Conservation (phyloP, 2,329 filamentous ascomycete species). For the Madurella fahalii region DNA sequence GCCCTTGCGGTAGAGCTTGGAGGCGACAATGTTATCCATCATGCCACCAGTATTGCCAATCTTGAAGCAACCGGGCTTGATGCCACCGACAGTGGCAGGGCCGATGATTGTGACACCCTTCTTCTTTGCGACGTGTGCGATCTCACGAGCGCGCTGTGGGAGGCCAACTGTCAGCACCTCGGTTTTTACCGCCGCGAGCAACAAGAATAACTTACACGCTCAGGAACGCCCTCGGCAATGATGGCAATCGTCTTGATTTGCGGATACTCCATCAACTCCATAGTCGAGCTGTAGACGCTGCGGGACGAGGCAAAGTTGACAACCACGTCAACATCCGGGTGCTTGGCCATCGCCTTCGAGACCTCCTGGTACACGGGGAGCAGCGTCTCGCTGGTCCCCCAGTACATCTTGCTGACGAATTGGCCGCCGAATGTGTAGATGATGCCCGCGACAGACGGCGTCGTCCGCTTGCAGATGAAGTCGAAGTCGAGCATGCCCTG, state of each 20-base stretch:
- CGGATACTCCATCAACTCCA: constrained; percentile 96
- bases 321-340: constrained; percentile 92
- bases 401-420: constrained; percentile 99
- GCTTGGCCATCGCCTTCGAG: constrained; percentile 90
- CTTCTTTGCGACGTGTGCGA: constrained; percentile 92
- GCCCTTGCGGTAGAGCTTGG: constrained; percentile 99
- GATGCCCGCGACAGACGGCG: constrained; percentile 95
- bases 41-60: constrained; percentile 99
- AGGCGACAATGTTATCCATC: constrained; percentile 99
- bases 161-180: constrained; percentile 26
- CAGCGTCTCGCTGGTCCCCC: constrained; percentile 98
- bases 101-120: constrained; percentile 99
- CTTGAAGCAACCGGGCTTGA: constrained; percentile 99
- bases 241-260: constrained; percentile 99
- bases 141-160: constrained; percentile 85
- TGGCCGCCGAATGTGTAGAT: constrained; percentile 99
- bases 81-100: constrained; percentile 95
- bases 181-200: background rate
- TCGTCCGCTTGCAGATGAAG: constrained; percentile 99
- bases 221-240: constrained; percentile 97
- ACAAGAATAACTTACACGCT: constrained; percentile 68
- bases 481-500: constrained; percentile 98
- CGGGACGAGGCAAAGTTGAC: constrained; percentile 99
- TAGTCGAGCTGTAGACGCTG: constrained; percentile 96
- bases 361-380: constrained; percentile 97